A percentile compares a stretch with the other conserved stretches of the same genome.
Evolutionary conservation across 225 moss, liverwort and hornwort genomes (phyloP).

Genomic region (Asterella californica): DNA sequence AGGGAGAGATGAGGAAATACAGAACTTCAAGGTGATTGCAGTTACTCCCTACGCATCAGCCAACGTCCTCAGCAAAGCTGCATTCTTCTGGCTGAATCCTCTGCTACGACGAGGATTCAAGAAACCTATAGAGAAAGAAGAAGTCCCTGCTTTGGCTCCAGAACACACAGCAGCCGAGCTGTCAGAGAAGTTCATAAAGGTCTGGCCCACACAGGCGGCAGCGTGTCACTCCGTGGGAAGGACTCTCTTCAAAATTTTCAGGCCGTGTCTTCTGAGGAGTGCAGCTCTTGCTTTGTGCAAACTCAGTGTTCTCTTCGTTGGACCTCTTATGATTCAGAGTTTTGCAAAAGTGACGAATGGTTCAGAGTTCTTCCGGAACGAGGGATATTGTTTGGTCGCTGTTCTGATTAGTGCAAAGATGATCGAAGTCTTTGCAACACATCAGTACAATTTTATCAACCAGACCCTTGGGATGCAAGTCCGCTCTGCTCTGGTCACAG

Average conservation of each 20-base stretch:
- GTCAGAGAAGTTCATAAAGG: slow-evolving; percentile 33
- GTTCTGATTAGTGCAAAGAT: slow-evolving; percentile 48
- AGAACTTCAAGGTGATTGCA: neutral
- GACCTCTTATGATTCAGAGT: slow-evolving; percentile 62
- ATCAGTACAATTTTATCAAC: slow-evolving; percentile 61
- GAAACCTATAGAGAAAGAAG: slow-evolving; percentile 41
- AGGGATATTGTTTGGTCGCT: slow-evolving; percentile 54
- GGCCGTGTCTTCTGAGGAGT: slow-evolving; percentile 9
- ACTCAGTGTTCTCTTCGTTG: slow-evolving; percentile 54
- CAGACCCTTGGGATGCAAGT: slow-evolving; percentile 67
- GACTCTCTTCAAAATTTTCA: slow-evolving; percentile 38
- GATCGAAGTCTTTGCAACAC: slow-evolving; percentile 46
- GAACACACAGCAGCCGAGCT: slow-evolving; percentile 36
- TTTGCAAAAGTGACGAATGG: slow-evolving; percentile 53
- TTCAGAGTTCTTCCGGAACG: slow-evolving; percentile 31
- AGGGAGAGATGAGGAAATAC: neutral
- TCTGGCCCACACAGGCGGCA: slow-evolving; percentile 33
- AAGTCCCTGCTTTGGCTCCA: slow-evolving; percentile 53
- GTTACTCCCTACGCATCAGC: slow-evolving; percentile 25
- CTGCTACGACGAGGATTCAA: slow-evolving; percentile 38
- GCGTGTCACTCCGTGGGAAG: slow-evolving; percentile 31
- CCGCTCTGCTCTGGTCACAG: slow-evolving; percentile 55
- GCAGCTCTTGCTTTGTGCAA: slow-evolving; percentile 35
- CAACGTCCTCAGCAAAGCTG: slow-evolving; percentile 43
- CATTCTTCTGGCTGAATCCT: slow-evolving; percentile 67